Evolutionary conservation across 768 basidiomycete species (phyloP).

Genomic region (Lactarius hengduanensis): DNA sequence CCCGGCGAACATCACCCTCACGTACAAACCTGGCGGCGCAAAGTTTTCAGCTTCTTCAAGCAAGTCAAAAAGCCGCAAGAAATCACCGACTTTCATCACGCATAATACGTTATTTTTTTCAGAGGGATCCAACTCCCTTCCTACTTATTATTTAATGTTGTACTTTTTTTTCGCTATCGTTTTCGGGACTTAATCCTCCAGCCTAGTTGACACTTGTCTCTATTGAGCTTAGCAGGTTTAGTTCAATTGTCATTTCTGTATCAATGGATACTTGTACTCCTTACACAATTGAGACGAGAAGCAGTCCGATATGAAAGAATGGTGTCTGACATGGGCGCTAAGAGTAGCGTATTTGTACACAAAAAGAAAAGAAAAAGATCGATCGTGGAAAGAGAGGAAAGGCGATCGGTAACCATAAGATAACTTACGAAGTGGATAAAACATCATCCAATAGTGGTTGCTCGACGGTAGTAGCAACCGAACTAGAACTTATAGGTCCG

Average conservation of each 20-base stretch:
- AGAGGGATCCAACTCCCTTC: neutral
- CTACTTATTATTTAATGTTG: neutral
- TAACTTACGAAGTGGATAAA: neutral
- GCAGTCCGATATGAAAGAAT: neutral
- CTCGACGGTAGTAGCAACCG: neutral
- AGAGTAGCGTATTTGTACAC: conserved; percentile 19
- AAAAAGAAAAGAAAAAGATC: neutral
- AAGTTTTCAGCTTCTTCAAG: conserved; percentile 20
- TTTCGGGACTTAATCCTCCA: conserved; percentile 5
- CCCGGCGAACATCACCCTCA: conserved; percentile 57
- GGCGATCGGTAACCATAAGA: neutral
- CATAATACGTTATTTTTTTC: conserved; percentile 4
- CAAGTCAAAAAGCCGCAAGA: conserved; percentile 23
- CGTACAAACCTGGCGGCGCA: conserved; percentile 40
- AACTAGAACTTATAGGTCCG: conserved; percentile 35
- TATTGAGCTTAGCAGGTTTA: conserved; percentile 3
- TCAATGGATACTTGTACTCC: neutral
- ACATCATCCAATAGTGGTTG: neutral
- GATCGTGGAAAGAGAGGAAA: neutral
- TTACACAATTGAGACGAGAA: neutral
- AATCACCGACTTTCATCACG: conserved; percentile 21
- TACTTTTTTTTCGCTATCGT: neutral
- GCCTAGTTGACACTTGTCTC: conserved; percentile 8
- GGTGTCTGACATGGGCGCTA: neutral
- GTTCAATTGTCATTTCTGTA: conserved; percentile 12